A percentile compares a stretch with the other conserved stretches of the same genome.
Evolutionary conservation across 116 monocot species (phyloP).

Genomic region (Cymodocea nodosa): DNA sequence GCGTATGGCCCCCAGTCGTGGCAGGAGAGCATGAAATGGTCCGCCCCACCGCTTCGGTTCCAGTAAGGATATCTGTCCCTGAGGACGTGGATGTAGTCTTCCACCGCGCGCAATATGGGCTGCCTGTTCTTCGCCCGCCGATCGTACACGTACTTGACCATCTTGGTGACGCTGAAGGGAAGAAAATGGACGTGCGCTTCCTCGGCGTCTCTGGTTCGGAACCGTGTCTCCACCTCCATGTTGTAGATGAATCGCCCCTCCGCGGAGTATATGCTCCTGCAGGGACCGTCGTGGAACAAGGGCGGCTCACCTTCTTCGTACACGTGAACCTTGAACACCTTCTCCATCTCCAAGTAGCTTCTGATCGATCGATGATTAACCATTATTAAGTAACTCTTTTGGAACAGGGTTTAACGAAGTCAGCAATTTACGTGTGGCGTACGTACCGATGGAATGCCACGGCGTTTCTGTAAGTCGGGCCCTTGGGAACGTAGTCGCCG

Average conservation of each 20-base stretch:
- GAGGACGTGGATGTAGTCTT: slow-evolving; percentile 43
- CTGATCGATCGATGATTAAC: slow-evolving; percentile 6
- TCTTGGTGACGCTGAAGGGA: slow-evolving; percentile 53
- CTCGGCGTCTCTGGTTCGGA: slow-evolving; percentile 24
- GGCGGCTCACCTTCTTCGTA: slow-evolving; percentile 85
- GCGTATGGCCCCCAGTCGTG: slow-evolving; percentile 65
- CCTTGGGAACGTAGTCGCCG: slow-evolving; percentile 6
- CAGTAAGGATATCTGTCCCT: slow-evolving; percentile 46
- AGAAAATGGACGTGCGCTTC: slow-evolving; percentile 53
- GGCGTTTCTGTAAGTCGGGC: slow-evolving; percentile 34
- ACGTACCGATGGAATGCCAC: slow-evolving; percentile 34
- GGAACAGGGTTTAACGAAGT: too few relatives aligned
- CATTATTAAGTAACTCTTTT: not conserved
- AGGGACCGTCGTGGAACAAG: slow-evolving; percentile 59
- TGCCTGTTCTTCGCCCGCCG: slow-evolving; percentile 1
- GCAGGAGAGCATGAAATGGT: slow-evolving; percentile 85
- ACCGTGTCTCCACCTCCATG: slow-evolving; percentile 28
- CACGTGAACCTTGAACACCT: slow-evolving; percentile 47
- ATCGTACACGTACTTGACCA: slow-evolving; percentile 34
- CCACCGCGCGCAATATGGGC: slow-evolving; percentile 22
- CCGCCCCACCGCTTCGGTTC: slow-evolving; percentile 60
- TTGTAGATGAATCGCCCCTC: slow-evolving; percentile 73
- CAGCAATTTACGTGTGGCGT: too few relatives aligned
- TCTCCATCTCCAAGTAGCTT: slow-evolving; percentile 90
- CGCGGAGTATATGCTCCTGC: slow-evolving; percentile 54